These are phyloP conservation scores for Aspergillus sp. DNA, from an alignment of 2,329 filamentous ascomycete genomes.

Conservation along the genomic window DNA sequence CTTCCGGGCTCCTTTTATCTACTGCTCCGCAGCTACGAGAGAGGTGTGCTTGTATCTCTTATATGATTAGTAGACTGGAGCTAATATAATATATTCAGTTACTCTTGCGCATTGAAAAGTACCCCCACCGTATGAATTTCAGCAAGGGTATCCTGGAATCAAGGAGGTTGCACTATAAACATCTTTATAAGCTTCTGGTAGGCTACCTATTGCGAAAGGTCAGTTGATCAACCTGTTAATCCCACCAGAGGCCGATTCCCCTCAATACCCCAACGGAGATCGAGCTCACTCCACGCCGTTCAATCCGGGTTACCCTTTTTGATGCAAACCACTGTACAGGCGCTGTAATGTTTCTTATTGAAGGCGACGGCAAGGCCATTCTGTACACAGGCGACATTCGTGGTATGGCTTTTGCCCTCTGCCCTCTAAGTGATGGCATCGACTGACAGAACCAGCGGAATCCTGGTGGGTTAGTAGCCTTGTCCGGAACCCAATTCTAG, in stretches of 20 bases:
- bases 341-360: conserved; percentile 86
- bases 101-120: conserved; percentile 69
- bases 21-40: conserved; percentile 76
- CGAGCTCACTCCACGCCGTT: conserved; percentile 59
- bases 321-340: conserved; percentile 90
- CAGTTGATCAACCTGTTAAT: not conserved
- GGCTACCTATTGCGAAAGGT: conserved; percentile 4
- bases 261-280: conserved; percentile 70
- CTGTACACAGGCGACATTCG: conserved; percentile 86
- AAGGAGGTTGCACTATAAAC: conserved; percentile 65
- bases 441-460: conserved; percentile 46
- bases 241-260: conserved; percentile 62
- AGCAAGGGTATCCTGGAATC: conserved; percentile 68
- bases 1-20: conserved; percentile 72
- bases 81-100: conserved; percentile 38
- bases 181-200: conserved; percentile 62
- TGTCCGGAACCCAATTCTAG: conserved; percentile 59
- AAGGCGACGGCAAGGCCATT: conserved; percentile 62
- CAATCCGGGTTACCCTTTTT: conserved; percentile 73
- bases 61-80: not conserved
- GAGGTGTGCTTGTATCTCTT: conserved; percentile 41
- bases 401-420: conserved; percentile 27
- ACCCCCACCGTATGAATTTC: conserved; percentile 72
- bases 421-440: not conserved
- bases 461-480: conserved; percentile 75